Evolutionary conservation across 2,329 filamentous ascomycete genomes (phyloP).

Genomic region (Phaeosphaeriaceae sp.): DNA sequence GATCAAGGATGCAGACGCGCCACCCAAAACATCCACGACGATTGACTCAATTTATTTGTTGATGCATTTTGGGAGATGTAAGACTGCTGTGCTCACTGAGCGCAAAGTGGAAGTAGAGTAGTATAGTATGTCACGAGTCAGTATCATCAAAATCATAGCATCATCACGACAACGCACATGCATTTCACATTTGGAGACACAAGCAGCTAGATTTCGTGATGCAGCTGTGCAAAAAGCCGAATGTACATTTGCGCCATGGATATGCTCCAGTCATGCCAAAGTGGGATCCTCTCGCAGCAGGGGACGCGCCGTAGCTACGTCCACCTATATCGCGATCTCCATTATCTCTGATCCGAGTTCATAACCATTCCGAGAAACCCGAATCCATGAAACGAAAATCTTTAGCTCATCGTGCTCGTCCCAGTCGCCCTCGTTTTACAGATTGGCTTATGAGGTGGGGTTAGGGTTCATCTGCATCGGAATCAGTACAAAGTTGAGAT

Average conservation of each 20-base stretch:
- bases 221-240: conserved; percentile 43
- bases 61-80: no score
- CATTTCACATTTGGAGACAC: conserved; percentile 25
- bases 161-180: background rate
- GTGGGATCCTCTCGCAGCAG: conserved; percentile 38
- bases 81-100: no score
- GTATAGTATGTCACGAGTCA: no score
- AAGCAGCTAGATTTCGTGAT: conserved; percentile 38
- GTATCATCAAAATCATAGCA: background rate
- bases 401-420: conserved; percentile 43
- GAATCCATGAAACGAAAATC: conserved; percentile 43
- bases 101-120: background rate
- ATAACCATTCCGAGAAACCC: conserved; percentile 46
- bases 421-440: conserved; percentile 29
- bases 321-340: conserved; percentile 36
- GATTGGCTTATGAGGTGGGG: conserved; percentile 68
- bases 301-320: conserved; percentile 38
- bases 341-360: conserved; percentile 49
- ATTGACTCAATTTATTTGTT: no score
- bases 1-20: background rate
- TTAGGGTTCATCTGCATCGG: conserved; percentile 79
- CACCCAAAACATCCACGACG: background rate
- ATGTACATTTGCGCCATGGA: conserved; percentile 49
- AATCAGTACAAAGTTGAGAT: conserved; percentile 13
- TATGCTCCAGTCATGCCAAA: conserved; percentile 50